Evolutionary conservation across 139 green algal genomes (phyloP).

Genomic region (Chlamydomonas incerta): DNA sequence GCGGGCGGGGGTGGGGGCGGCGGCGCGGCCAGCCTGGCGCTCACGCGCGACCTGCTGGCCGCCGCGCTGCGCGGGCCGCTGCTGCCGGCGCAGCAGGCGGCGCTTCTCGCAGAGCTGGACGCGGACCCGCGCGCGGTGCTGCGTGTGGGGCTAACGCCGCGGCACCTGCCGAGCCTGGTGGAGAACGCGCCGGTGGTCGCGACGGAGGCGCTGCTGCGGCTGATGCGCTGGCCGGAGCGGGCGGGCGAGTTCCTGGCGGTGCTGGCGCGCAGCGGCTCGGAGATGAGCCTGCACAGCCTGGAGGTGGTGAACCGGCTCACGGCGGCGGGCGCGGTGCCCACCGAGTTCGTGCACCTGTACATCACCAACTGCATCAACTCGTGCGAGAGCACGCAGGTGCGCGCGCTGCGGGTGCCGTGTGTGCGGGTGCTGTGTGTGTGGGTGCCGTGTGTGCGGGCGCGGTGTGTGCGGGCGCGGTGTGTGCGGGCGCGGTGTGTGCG

Average conservation of each 20-base stretch:
- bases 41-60: conserved; percentile 64
- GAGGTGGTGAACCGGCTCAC: conserved; percentile 93
- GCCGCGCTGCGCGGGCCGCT: conserved; percentile 66
- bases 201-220: conserved; percentile 60
- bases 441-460: too few relatives aligned
- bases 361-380: conserved; percentile 88
- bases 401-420: too few relatives aligned
- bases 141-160: conserved; percentile 48
- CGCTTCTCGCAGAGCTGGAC: conserved; percentile 64
- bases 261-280: conserved; percentile 68
- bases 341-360: conserved; percentile 89
- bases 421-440: too few relatives aligned
- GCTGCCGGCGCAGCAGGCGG: conserved; percentile 70
- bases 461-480: too few relatives aligned
- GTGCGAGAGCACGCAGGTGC: conserved; percentile 79
- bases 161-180: conserved; percentile 73
- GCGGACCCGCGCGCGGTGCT: conserved; percentile 57
- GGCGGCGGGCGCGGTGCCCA: conserved; percentile 65
- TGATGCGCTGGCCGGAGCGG: conserved; percentile 33
- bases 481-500: too few relatives aligned
- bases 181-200: conserved; percentile 80
- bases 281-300: conserved; percentile 86
- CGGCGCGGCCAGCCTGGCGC: background rate
- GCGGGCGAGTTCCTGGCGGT: conserved; percentile 43
- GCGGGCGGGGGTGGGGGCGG: background rate